These are phyloP conservation scores for Cerrena zonata DNA, from an alignment of 1,284 basidiomycete genomes.

Conservation along the genomic window DNA sequence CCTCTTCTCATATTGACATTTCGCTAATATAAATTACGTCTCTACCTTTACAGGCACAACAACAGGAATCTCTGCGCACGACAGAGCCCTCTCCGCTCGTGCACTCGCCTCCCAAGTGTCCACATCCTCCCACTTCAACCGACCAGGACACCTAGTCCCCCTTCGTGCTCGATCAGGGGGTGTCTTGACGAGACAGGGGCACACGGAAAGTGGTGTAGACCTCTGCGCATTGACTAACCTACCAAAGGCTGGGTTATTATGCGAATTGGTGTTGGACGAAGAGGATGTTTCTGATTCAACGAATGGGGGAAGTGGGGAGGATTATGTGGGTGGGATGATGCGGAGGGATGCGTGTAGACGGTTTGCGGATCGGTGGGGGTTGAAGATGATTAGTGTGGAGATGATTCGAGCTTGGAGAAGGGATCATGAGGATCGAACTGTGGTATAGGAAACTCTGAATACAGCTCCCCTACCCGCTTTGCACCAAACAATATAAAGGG, in stretches of 20 bases:
- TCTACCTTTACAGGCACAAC: slow-evolving; percentile 60
- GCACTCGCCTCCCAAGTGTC: slow-evolving; percentile 64
- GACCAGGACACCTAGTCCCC: slow-evolving; percentile 94
- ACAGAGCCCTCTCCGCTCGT: slow-evolving; percentile 83
- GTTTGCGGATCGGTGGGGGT: slow-evolving; percentile 87
- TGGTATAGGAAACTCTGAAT: too few species aligned
- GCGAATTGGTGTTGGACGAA: slow-evolving; percentile 93
- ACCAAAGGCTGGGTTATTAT: slow-evolving; percentile 80
- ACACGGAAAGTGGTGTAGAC: slow-evolving; percentile 91
- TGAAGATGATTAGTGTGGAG: slow-evolving; percentile 93
- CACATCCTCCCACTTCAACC: slow-evolving; percentile 74
- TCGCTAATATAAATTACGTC: neutral
- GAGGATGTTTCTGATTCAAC: too few species aligned
- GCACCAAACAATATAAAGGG: too few species aligned
- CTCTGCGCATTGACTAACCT: slow-evolving; percentile 78
- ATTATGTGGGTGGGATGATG: slow-evolving; percentile 95
- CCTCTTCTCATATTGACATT: neutral
- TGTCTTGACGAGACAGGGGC: slow-evolving; percentile 78
- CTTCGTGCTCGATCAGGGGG: slow-evolving; percentile 84
- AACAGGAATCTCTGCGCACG: slow-evolving; percentile 95
- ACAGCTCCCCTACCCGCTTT: too few species aligned
- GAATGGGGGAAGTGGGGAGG: too few species aligned
- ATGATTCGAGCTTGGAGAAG: slow-evolving; percentile 50
- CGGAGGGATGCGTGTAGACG: slow-evolving; percentile 87
- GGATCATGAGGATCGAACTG: too few species aligned